A percentile compares a stretch with the other conserved stretches of the same genome.
These are phyloP conservation scores for Diospyros kaki DNA, from an alignment of 148 eudicot species.

Conservation along the genomic window DNA sequence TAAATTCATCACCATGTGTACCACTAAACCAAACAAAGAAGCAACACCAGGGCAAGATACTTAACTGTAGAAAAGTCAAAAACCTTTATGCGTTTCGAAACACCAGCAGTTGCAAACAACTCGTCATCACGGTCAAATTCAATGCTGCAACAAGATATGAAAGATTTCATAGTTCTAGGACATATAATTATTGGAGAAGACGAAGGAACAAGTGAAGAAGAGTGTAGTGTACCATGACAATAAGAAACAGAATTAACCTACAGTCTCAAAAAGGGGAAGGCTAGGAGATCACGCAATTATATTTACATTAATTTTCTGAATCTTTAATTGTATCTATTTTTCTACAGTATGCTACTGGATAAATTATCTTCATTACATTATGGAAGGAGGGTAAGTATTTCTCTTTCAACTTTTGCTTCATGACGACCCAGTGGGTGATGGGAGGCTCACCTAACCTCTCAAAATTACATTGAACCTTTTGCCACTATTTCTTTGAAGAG, in stretches of 20 bases:
- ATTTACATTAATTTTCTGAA: neutral
- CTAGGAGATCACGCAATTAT: neutral
- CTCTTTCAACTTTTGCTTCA: too few relatives aligned
- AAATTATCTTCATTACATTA: too few relatives aligned
- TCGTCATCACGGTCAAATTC: slow-evolving; percentile 71
- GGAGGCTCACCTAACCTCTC: too few relatives aligned
- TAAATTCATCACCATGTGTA: neutral
- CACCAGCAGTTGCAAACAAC: slow-evolving; percentile 71
- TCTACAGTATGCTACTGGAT: neutral
- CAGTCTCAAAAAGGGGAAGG: neutral
- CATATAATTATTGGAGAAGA: slow-evolving; percentile 1
- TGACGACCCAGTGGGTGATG: too few relatives aligned
- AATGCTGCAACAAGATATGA: slow-evolving; percentile 41
- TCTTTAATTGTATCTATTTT: neutral
- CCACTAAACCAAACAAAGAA: neutral
- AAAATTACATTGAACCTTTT: too few relatives aligned
- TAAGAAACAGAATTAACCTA: neutral
- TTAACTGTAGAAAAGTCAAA: slow-evolving; percentile 66
- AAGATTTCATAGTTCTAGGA: neutral
- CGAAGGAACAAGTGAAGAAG: neutral
- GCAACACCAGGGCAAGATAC: slow-evolving; percentile 19
- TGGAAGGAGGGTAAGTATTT: too few relatives aligned
- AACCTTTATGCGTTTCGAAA: slow-evolving; percentile 57
- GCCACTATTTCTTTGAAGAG: too few relatives aligned
- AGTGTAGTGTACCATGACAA: neutral